phyloP scores from a whole-genome alignment of 208 protist species.

The Crithidia thermophila region DNA sequence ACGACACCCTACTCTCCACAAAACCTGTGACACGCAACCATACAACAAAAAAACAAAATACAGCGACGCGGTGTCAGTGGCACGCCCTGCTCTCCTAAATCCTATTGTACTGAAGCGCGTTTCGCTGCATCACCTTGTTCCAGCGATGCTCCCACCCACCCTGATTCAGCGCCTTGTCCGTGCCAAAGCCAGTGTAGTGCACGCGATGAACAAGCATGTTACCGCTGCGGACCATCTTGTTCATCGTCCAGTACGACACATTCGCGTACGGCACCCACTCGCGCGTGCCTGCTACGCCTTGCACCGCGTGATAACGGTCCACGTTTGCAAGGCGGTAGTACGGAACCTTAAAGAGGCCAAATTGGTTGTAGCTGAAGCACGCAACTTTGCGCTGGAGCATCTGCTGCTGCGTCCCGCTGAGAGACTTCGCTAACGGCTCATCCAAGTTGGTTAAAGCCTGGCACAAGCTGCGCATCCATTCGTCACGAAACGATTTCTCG shows the following conservation, averaged over 20 bases:
- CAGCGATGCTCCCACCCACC: slow-evolving; percentile 91
- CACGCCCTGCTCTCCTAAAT: slow-evolving; percentile 39
- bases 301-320: slow-evolving; percentile 82
- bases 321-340: slow-evolving; percentile 89
- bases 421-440: slow-evolving; percentile 79
- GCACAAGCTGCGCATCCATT: slow-evolving; percentile 85
- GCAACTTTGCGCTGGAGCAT: slow-evolving; percentile 90
- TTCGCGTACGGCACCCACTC: slow-evolving; percentile 92
- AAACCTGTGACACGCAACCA: neutral
- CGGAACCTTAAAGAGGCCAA: slow-evolving; percentile 80
- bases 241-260: slow-evolving; percentile 91
- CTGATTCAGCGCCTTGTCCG: slow-evolving; percentile 74
- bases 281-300: slow-evolving; percentile 77
- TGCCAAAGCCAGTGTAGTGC: slow-evolving; percentile 87
- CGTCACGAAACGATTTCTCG: slow-evolving; percentile 93
- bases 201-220: slow-evolving; percentile 90
- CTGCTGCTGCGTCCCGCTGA: slow-evolving; percentile 60
- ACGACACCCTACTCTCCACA: neutral
- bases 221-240: slow-evolving; percentile 86
- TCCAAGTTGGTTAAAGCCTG: slow-evolving; percentile 76
- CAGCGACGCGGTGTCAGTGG: too few relatives aligned
- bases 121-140: slow-evolving; percentile 92
- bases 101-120: slow-evolving; percentile 86
- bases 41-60: neutral
- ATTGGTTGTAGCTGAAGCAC: slow-evolving; percentile 93